These are phyloP conservation scores for Mycena latifolia DNA, from an alignment of 768 basidiomycete species.

Conservation along the genomic window DNA sequence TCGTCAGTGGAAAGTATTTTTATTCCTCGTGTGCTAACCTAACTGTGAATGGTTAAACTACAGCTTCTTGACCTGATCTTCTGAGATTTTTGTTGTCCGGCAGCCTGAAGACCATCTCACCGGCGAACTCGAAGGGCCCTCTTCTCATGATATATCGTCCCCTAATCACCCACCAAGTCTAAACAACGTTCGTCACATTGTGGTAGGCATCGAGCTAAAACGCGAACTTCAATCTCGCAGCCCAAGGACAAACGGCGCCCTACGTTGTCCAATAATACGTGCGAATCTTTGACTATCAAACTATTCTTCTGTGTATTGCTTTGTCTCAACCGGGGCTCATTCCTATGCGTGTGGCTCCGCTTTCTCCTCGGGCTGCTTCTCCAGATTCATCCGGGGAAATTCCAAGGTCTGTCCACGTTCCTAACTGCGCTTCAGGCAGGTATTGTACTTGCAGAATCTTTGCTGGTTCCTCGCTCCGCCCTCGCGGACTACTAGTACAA, in stretches of 20 bases:
- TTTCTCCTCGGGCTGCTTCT: not conserved
- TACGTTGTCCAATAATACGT: conserved; percentile 1
- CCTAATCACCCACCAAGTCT: conserved; percentile 5
- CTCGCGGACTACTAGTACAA: not conserved
- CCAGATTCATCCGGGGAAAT: not conserved
- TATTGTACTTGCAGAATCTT: not conserved
- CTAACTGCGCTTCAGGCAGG: not conserved
- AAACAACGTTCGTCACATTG: conserved; percentile 1
- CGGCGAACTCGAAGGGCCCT: not conserved
- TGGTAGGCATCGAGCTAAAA: conserved; percentile 37
- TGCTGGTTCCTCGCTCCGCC: not conserved
- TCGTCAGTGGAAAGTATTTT: conserved; percentile 9
- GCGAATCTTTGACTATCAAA: not conserved
- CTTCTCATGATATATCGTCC: not conserved
- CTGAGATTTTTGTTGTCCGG: not conserved
- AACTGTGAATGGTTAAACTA: conserved; percentile 26
- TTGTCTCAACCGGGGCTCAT: no score
- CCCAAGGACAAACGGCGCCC: not conserved
- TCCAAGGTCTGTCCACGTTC: not conserved
- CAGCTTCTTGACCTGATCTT: conserved; percentile 19
- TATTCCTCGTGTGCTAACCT: conserved; percentile 1
- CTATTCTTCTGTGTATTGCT: not conserved
- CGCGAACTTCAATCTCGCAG: not conserved
- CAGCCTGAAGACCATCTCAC: not conserved
- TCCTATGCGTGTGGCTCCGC: not conserved